Evolutionary conservation across 805 yeast species (phyloP).

Genomic region (Lachancea cidri): DNA sequence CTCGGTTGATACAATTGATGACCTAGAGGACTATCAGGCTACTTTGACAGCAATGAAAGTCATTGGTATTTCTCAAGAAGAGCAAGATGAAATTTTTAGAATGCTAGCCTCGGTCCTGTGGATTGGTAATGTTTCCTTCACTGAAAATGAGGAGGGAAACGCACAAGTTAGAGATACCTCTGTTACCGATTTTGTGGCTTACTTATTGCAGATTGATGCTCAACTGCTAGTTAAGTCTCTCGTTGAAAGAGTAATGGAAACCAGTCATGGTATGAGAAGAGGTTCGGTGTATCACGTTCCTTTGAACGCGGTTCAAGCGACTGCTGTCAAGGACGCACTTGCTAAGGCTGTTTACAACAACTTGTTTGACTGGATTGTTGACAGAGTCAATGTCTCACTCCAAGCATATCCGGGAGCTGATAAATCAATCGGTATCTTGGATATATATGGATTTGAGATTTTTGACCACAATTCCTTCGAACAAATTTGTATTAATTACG

Average conservation of each 20-base stretch:
- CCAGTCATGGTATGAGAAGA: slow-evolving; percentile 81
- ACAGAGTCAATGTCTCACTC: slow-evolving; percentile 78
- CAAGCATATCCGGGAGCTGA: slow-evolving; percentile 45
- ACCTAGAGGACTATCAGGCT: slow-evolving; percentile 68
- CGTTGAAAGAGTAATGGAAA: slow-evolving; percentile 80
- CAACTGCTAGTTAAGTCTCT: slow-evolving; percentile 60
- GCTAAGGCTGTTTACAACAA: slow-evolving; percentile 93
- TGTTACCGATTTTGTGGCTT: slow-evolving; percentile 93
- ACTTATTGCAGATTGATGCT: slow-evolving; percentile 75
- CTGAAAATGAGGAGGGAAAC: slow-evolving; percentile 82
- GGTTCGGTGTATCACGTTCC: slow-evolving; percentile 96
- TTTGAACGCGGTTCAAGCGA: slow-evolving; percentile 84
- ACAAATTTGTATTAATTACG: slow-evolving; percentile 92
- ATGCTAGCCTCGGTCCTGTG: slow-evolving; percentile 81
- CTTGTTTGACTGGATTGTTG: slow-evolving; percentile 94
- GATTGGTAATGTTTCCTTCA: slow-evolving; percentile 89
- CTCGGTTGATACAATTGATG: slow-evolving; percentile 82
- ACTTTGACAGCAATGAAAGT: slow-evolving; percentile 82
- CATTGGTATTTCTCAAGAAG: slow-evolving; percentile 75
- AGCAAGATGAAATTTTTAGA: slow-evolving; percentile 87
- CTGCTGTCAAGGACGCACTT: slow-evolving; percentile 89
- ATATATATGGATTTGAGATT: slow-evolving; percentile 94
- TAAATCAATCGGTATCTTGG: slow-evolving; percentile 87
- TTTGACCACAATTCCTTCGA: slow-evolving; percentile 93
- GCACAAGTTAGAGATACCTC: slow-evolving; percentile 77